Evolutionary conservation across 2,329 filamentous ascomycete species (phyloP).

Genomic region (Venturia effusa): DNA sequence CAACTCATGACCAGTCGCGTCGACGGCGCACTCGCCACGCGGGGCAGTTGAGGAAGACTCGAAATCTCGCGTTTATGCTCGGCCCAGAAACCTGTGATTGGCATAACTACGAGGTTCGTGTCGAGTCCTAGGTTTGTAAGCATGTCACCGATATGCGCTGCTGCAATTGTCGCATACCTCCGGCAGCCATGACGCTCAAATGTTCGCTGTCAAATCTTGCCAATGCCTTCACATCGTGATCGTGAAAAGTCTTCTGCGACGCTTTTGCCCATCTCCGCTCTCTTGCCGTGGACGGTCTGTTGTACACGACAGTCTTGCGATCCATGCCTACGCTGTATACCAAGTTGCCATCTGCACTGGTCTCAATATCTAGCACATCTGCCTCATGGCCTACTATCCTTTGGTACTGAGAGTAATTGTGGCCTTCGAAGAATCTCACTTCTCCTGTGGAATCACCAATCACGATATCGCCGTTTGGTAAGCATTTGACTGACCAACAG

Average conservation of each 20-base stretch:
- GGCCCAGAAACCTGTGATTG: slow-evolving; percentile 62
- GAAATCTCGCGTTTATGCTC: slow-evolving; percentile 76
- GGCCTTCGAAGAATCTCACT: slow-evolving; percentile 85
- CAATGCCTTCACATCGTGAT: slow-evolving; percentile 92
- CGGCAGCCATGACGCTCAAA: slow-evolving; percentile 81
- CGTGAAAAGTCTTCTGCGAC: slow-evolving; percentile 78
- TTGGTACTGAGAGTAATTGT: slow-evolving; percentile 80
- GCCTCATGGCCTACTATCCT: slow-evolving; percentile 78
- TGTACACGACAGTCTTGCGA: slow-evolving; percentile 74
- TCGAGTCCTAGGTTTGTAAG: slow-evolving; percentile 55
- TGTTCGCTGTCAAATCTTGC: slow-evolving; percentile 75
- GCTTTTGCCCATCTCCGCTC: slow-evolving; percentile 63
- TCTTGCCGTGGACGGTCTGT: slow-evolving; percentile 35
- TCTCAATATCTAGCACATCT: slow-evolving; percentile 80
- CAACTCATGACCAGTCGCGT: slow-evolving; percentile 75
- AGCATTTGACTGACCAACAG: slow-evolving; percentile 85
- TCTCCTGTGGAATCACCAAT: slow-evolving; percentile 93
- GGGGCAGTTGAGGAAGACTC: slow-evolving; percentile 69
- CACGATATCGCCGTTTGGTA: slow-evolving; percentile 80
- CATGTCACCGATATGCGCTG: not conserved
- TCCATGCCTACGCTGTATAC: slow-evolving; percentile 92
- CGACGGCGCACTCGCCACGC: slow-evolving; percentile 60
- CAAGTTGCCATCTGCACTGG: slow-evolving; percentile 66
- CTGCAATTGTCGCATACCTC: slow-evolving; percentile 52
- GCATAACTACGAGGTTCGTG: slow-evolving; percentile 69